These are phyloP conservation scores for Lichtheimia ornata DNA, from an alignment of 371 early-diverging fungal species.

Conservation along the genomic window DNA sequence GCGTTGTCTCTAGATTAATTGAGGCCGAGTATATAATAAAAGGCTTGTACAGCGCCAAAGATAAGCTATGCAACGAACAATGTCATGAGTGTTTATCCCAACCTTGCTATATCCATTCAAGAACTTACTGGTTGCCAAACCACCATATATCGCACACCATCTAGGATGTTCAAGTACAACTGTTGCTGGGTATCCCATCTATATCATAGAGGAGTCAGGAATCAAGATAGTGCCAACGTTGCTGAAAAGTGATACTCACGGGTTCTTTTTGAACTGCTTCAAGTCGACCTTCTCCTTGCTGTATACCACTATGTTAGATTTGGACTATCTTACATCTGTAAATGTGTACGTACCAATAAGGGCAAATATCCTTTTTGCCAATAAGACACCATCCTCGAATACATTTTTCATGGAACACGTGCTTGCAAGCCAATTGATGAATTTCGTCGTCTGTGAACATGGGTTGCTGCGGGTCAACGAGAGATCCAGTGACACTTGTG, in stretches of 20 bases:
- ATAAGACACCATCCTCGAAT: conserved; percentile 95
- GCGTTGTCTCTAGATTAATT: conserved; percentile 9
- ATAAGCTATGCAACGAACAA: conserved; percentile 32
- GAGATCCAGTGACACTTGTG: conserved; percentile 24
- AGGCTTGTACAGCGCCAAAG: conserved; percentile 46
- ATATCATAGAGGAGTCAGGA: neutral
- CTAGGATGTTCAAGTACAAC: conserved; percentile 78
- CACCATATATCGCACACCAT: conserved; percentile 79
- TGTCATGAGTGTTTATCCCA: neutral
- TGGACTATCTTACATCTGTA: neutral
- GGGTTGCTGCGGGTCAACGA: conserved; percentile 28
- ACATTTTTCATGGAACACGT: conserved; percentile 89
- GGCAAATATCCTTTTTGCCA: conserved; percentile 93
- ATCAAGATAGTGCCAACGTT: neutral
- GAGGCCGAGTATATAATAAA: conserved; percentile 49
- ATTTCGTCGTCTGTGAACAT: conserved; percentile 51
- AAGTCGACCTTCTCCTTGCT: conserved; percentile 87
- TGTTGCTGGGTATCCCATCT: conserved; percentile 77
- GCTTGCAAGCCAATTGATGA: conserved; percentile 75
- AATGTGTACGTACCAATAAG: conserved; percentile 73
- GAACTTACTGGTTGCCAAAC: conserved; percentile 81
- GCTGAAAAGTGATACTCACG: conserved; percentile 44
- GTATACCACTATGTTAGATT: conserved; percentile 3
- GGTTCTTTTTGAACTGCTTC: conserved; percentile 75
- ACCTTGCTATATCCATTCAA: neutral